Evolutionary conservation across 1,139 yeast genomes (phyloP).

Genomic region (Geotrichum aggregatum): DNA sequence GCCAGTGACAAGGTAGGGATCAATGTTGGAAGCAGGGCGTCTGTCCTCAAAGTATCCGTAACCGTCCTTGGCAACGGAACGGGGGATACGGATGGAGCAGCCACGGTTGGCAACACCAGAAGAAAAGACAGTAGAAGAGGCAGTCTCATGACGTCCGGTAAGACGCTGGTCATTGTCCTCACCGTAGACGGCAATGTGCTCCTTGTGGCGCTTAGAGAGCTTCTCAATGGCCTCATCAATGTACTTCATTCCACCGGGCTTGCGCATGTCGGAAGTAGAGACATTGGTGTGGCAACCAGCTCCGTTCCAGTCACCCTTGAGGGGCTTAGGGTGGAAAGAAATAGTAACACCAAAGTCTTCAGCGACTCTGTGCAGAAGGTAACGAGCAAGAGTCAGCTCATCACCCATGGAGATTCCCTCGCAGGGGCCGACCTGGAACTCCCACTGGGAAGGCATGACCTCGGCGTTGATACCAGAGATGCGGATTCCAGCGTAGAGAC

Average conservation of each 20-base stretch:
- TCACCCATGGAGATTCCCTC: slow-evolving; percentile 95
- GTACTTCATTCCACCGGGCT: slow-evolving; percentile 90
- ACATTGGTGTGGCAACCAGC: slow-evolving; percentile 99
- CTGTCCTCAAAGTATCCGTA: slow-evolving; percentile 98
- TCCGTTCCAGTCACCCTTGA: slow-evolving; percentile 99
- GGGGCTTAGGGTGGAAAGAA: slow-evolving; percentile 98
- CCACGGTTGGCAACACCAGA: slow-evolving; percentile 99
- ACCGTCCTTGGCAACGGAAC: slow-evolving; percentile 97
- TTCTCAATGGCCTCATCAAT: slow-evolving; percentile 91
- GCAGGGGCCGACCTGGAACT: slow-evolving; percentile 99
- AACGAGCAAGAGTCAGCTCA: slow-evolving; percentile 93
- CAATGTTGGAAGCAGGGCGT: slow-evolving; percentile 99
- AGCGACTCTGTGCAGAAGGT: slow-evolving; percentile 87
- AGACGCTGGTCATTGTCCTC: slow-evolving; percentile 90
- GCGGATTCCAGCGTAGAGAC: slow-evolving; percentile 83
- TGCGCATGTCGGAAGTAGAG: slow-evolving; percentile 86
- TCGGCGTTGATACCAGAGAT: slow-evolving; percentile 98
- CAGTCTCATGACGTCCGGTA: slow-evolving; percentile 98
- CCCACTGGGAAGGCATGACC: slow-evolving; percentile 99
- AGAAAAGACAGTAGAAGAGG: slow-evolving; percentile 83
- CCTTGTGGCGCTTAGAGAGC: slow-evolving; percentile 92
- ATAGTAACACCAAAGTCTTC: slow-evolving; percentile 98
- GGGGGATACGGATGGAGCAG: slow-evolving; percentile 96
- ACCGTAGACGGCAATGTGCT: slow-evolving; percentile 93
- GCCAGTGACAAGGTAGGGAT: slow-evolving; percentile 97